Percentiles rank a stretch among this genome's conserved stretches.
Conservation (phyloP, 805 yeast genomes). For the Geotrichum ghanense region DNA sequence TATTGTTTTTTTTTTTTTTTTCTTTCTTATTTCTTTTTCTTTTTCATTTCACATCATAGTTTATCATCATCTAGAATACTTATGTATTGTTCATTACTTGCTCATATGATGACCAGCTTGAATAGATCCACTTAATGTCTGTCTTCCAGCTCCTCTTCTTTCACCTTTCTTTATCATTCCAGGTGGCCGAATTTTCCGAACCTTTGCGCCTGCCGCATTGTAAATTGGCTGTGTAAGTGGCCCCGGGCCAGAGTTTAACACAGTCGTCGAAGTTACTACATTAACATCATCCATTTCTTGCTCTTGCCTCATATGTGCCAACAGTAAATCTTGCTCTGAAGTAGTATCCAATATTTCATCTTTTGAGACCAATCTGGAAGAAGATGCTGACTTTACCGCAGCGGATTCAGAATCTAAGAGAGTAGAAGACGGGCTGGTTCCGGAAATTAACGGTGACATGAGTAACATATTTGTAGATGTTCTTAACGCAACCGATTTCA, state of each 20-base stretch:
- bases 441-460: slow-evolving; percentile 8
- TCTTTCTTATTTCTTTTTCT: no score
- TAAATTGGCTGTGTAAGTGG: slow-evolving; percentile 1
- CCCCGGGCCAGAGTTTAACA: background rate
- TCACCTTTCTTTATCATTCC: slow-evolving; percentile 6
- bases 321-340: background rate
- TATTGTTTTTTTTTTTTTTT: no score
- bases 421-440: no score
- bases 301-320: slow-evolving; percentile 4
- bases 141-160: slow-evolving; percentile 9
- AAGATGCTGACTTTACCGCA: no score
- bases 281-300: slow-evolving; percentile 2
- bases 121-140: slow-evolving; percentile 14
- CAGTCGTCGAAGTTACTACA: background rate
- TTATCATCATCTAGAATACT: no score
- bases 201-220: slow-evolving; percentile 3
- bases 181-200: slow-evolving; percentile 2
- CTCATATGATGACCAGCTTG: slow-evolving; percentile 16
- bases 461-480: no score
- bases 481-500: slow-evolving; percentile 1
- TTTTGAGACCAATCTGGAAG: no score
- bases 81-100: no score
- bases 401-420: no score
- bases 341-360: background rate
- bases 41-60: no score